Evolutionary conservation across 768 basidiomycete species (phyloP).

Genomic region (Serendipita sp.): DNA sequence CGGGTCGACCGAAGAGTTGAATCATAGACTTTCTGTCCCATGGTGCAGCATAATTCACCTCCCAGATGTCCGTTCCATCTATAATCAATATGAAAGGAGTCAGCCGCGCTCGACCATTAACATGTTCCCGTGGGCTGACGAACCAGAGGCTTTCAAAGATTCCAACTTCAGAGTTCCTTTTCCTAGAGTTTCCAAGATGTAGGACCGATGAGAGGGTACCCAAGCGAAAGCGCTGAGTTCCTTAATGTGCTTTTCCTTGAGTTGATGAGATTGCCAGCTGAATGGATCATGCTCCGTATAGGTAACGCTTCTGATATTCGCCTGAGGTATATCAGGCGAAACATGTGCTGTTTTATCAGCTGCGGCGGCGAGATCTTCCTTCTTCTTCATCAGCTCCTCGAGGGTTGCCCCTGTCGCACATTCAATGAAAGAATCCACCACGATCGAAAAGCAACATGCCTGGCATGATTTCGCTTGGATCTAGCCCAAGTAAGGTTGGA

Average conservation of each 20-base stretch:
- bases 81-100: too few relatives aligned
- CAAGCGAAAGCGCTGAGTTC: slow-evolving; percentile 48
- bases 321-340: slow-evolving; percentile 19
- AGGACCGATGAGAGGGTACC: slow-evolving; percentile 57
- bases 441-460: slow-evolving; percentile 25
- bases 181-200: slow-evolving; percentile 61
- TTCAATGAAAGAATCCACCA: slow-evolving; percentile 3
- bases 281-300: slow-evolving; percentile 70
- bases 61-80: slow-evolving; percentile 23
- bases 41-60: slow-evolving; percentile 41
- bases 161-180: slow-evolving; percentile 54
- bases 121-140: slow-evolving; percentile 17
- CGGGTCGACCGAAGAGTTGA: slow-evolving; percentile 17
- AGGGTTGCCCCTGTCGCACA: slow-evolving; percentile 32
- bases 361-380: slow-evolving; percentile 11
- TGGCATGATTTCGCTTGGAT: slow-evolving; percentile 52
- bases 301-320: slow-evolving; percentile 33
- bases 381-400: slow-evolving; percentile 32
- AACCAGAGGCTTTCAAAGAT: slow-evolving; percentile 23
- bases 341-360: slow-evolving; percentile 21
- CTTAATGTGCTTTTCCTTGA: slow-evolving; percentile 35
- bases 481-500: slow-evolving; percentile 75
- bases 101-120: background rate
- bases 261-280: slow-evolving; percentile 22
- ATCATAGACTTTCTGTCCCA: slow-evolving; percentile 29